Conservation (phyloP, 257 asterid genomes). For the Forsythia viridissima region DNA sequence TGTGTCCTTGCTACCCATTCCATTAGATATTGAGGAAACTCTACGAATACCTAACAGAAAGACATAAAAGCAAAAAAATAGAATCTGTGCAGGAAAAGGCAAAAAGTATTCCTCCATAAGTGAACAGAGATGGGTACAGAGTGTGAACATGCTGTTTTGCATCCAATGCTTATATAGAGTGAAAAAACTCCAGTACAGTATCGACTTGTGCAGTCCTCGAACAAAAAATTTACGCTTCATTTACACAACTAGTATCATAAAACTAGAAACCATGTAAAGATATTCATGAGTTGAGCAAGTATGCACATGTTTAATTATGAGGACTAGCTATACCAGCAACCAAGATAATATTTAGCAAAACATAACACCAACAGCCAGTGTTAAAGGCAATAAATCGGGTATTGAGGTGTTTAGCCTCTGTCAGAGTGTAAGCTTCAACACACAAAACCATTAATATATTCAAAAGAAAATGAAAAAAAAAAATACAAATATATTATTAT, state of each 20-base stretch:
- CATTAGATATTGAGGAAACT: conserved; percentile 70
- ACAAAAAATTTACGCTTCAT: background rate
- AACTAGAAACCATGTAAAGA: background rate
- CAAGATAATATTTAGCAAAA: background rate
- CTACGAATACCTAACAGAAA: conserved; percentile 61
- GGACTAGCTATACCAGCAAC: background rate
- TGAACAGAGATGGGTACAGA: background rate
- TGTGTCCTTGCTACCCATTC: conserved; percentile 77
- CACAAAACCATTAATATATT: background rate
- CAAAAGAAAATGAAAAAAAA: too few species aligned
- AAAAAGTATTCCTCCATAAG: background rate
- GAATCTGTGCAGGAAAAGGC: conserved; percentile 5
- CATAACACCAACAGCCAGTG: background rate
- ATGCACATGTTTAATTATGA: background rate
- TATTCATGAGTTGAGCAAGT: background rate
- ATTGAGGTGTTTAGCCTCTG: background rate
- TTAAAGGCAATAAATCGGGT: background rate
- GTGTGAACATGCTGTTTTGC: conserved; percentile 1
- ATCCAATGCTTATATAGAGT: conserved; percentile 14
- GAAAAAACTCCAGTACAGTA: conserved; percentile 12
- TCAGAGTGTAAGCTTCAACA: background rate
- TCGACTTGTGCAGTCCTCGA: background rate
- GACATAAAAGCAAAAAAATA: conserved; percentile 11
- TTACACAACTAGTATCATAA: background rate
- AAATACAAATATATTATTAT: background rate